Evolutionary conservation across 495 filamentous ascomycete genomes (phyloP).

Genomic region (Usnea hakonensis): DNA sequence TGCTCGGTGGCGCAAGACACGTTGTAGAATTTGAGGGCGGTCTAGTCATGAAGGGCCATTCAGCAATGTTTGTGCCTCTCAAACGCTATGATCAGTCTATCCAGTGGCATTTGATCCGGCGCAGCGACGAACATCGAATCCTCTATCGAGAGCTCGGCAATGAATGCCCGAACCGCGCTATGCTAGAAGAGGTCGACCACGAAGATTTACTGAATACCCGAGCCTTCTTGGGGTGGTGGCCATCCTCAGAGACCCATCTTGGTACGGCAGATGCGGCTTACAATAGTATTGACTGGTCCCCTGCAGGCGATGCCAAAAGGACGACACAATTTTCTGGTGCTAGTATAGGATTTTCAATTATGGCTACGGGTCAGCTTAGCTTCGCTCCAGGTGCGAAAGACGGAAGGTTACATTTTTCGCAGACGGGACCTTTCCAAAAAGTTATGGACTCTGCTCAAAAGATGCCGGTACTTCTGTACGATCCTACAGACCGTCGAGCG

Average conservation of each 20-base stretch:
- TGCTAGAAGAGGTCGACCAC: slow-evolving; percentile 11
- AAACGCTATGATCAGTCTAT: slow-evolving; percentile 13
- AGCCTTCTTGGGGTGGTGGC: slow-evolving; percentile 26
- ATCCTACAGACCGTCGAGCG: slow-evolving; percentile 16
- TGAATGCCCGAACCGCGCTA: slow-evolving; percentile 1
- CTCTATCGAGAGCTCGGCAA: slow-evolving; percentile 16
- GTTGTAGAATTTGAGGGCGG: slow-evolving; percentile 21
- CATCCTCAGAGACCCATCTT: slow-evolving; percentile 5
- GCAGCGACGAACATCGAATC: slow-evolving; percentile 8
- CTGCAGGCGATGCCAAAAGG: slow-evolving; percentile 9
- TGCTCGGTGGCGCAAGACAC: slow-evolving; percentile 22
- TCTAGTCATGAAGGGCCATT: slow-evolving; percentile 26
- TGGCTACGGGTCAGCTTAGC: slow-evolving; percentile 12
- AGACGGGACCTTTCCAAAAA: slow-evolving; percentile 16
- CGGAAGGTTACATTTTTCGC: slow-evolving; percentile 17
- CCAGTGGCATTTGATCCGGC: slow-evolving; percentile 25
- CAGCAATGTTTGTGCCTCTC: slow-evolving; percentile 22
- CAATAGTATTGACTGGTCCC: slow-evolving; percentile 24
- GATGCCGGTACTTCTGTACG: slow-evolving; percentile 21
- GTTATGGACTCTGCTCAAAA: slow-evolving; percentile 19
- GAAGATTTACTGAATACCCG: slow-evolving; percentile 14
- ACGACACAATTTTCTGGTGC: slow-evolving; percentile 13
- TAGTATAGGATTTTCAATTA: slow-evolving; percentile 19
- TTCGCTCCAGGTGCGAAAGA: slow-evolving; percentile 25
- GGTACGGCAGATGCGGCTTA: slow-evolving; percentile 14